Evolutionary conservation across 495 filamentous ascomycete genomes (phyloP).

Genomic region (Talaromyces stipitatus): DNA sequence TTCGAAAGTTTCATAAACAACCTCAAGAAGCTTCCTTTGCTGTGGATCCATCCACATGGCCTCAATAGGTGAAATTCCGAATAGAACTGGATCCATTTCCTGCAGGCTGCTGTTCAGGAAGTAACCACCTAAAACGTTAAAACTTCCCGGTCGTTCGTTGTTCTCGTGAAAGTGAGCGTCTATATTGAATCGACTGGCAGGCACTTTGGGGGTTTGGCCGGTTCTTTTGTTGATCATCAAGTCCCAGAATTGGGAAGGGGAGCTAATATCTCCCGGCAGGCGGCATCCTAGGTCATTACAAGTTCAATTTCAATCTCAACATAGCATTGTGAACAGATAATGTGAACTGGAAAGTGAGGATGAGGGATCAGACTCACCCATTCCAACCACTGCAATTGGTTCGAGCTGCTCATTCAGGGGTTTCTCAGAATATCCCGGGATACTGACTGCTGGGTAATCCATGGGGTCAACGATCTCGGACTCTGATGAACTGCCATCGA

Average conservation of each 20-base stretch:
- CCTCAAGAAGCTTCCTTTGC: constrained; percentile 20
- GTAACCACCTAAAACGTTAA: neutral
- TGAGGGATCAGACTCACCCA: no score
- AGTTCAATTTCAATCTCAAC: no score
- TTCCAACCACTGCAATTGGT: no score
- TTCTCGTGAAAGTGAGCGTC: constrained; percentile 26
- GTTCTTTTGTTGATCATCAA: constrained; percentile 23
- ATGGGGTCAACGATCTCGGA: no score
- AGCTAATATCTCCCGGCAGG: constrained; percentile 36
- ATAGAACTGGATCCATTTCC: constrained; percentile 23
- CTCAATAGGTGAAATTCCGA: constrained; percentile 22
- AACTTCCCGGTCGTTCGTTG: constrained; percentile 7
- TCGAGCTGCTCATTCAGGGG: no score
- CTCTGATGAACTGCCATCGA: no score
- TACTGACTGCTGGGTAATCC: no score
- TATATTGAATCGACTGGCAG: constrained; percentile 28
- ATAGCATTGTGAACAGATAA: no score
- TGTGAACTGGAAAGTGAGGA: no score
- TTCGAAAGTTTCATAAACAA: constrained; percentile 20
- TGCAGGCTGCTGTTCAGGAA: no score
- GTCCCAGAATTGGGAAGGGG: constrained; percentile 36
- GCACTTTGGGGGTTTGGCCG: constrained; percentile 12
- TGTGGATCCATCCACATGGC: constrained; percentile 14
- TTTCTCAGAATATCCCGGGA: no score
- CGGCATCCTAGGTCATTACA: no score